Evolutionary conservation across 371 early-diverging fungal genomes (phyloP).

Genomic region (Mortierella sp.): DNA sequence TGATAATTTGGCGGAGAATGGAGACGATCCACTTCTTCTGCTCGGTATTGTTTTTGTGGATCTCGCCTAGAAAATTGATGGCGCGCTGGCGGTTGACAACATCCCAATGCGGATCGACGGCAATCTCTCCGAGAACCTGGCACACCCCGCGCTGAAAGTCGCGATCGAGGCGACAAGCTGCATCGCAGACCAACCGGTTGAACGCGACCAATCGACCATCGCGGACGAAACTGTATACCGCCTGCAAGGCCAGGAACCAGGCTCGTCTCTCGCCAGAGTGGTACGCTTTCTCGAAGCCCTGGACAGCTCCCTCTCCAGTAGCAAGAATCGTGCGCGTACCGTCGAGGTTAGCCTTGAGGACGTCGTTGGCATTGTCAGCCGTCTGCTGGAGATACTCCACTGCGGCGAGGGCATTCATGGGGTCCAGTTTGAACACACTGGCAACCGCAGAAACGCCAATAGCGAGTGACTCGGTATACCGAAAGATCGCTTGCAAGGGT

Average conservation of each 20-base stretch:
- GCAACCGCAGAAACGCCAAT: not conserved
- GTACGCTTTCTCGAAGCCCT: not conserved
- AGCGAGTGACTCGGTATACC: not conserved
- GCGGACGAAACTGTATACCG: not conserved
- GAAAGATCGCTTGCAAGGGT: not conserved
- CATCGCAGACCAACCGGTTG: not conserved
- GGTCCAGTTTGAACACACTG: constrained; percentile 14
- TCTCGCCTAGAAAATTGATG: not conserved
- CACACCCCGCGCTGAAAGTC: constrained; percentile 5
- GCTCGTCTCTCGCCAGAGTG: not conserved
- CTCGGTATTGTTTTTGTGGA: not conserved
- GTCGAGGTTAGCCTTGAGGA: not conserved
- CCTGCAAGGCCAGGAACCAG: not conserved
- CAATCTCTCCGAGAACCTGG: constrained; percentile 11
- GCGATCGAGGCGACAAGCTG: not conserved
- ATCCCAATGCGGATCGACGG: not conserved
- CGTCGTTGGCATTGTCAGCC: not conserved
- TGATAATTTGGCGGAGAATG: not conserved
- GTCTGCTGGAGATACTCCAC: not conserved
- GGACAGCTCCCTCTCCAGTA: not conserved
- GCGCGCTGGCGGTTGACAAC: not conserved
- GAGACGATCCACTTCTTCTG: not conserved
- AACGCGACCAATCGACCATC: not conserved
- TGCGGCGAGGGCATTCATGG: not conserved
- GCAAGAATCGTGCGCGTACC: not conserved